Evolutionary conservation across 306 rosid species (phyloP).

Genomic region (Lotus japonicus): DNA sequence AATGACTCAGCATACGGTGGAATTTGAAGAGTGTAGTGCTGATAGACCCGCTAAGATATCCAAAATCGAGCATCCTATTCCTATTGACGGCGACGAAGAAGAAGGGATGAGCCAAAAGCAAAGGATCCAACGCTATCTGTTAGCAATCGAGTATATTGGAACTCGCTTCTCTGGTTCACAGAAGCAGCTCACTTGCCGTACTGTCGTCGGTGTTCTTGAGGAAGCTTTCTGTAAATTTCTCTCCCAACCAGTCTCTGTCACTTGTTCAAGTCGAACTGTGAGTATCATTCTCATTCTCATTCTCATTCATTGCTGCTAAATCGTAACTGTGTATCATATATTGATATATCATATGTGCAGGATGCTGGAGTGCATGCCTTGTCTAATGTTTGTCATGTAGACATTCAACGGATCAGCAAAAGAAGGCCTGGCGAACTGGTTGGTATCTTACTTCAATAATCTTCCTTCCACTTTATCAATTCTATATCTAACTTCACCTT

Average conservation of each 20-base stretch:
- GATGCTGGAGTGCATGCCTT: constrained; percentile 99
- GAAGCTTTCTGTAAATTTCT: constrained; percentile 84
- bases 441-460: too few relatives aligned
- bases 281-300: constrained; percentile 17
- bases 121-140: constrained; percentile 62
- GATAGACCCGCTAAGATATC: constrained; percentile 50
- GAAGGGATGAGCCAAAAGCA: constrained; percentile 41
- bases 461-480: too few relatives aligned
- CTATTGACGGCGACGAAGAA: constrained; percentile 13
- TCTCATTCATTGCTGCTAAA: background rate
- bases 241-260: constrained; percentile 67
- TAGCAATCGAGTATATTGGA: constrained; percentile 84
- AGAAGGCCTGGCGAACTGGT: constrained; percentile 93
- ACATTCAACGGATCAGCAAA: constrained; percentile 84
- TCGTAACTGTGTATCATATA: too few relatives aligned
- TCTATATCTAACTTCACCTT: too few relatives aligned
- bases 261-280: constrained; percentile 90
- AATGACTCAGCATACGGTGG: constrained; percentile 47
- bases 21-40: constrained; percentile 31
- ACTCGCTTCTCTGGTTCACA: constrained; percentile 87
- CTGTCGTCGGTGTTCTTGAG: constrained; percentile 85
- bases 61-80: constrained; percentile 28
- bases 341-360: too few relatives aligned
- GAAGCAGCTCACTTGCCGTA: constrained; percentile 69
- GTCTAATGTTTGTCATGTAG: constrained; percentile 87